A percentile compares a stretch with the other conserved stretches of the same genome.
These are phyloP conservation scores for Pseudotsuga menziesii DNA, from an alignment of 75 land plant species.

Conservation along the genomic window DNA sequence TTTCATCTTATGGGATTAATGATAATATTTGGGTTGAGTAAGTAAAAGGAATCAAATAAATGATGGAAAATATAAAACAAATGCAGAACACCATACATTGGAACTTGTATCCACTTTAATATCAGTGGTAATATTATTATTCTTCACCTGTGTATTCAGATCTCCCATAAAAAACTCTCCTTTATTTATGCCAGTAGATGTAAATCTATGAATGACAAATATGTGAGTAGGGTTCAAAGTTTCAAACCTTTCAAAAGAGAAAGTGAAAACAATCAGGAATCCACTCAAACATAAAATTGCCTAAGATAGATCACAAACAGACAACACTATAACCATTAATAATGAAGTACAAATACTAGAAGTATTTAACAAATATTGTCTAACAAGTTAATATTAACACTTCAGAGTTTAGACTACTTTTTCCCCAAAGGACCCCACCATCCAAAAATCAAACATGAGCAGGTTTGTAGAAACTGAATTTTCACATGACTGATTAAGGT, in stretches of 20 bases:
- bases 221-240: not conserved
- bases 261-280: not conserved
- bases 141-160: conserved; percentile 57
- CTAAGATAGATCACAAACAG: not conserved
- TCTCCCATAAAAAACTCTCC: conserved; percentile 66
- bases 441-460: too few relatives aligned
- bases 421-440: too few relatives aligned
- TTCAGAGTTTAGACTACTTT: not conserved
- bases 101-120: conserved; percentile 76
- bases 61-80: not conserved
- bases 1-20: not conserved
- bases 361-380: not conserved
- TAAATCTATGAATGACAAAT: conserved; percentile 41
- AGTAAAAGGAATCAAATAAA: not conserved
- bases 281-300: not conserved
- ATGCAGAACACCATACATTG: conserved; percentile 29
- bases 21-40: not conserved
- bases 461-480: too few relatives aligned
- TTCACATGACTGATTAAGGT: too few relatives aligned
- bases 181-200: conserved; percentile 64
- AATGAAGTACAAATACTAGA: not conserved
- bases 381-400: not conserved
- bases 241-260: not conserved
- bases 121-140: conserved; percentile 71
- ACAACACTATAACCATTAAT: not conserved